phyloP scores from a whole-genome alignment of 2,329 filamentous ascomycete genomes.

The Fusarium sambucinum region DNA sequence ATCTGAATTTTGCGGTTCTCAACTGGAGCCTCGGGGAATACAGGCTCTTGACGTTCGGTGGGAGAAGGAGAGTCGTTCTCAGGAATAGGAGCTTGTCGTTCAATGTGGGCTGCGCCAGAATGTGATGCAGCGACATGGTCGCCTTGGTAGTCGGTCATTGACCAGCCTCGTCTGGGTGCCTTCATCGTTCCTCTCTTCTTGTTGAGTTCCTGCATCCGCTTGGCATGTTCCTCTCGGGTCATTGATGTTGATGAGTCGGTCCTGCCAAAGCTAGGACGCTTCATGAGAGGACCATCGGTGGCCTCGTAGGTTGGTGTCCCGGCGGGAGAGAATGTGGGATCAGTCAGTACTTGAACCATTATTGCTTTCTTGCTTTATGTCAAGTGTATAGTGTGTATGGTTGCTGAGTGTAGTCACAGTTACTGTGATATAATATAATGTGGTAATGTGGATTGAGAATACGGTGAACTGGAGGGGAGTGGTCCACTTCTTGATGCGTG shows the following conservation, averaged over 20 bases:
- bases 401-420: conserved; percentile 20
- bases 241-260: conserved; percentile 47
- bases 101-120: conserved; percentile 41
- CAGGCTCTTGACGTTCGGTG: conserved; percentile 21
- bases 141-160: conserved; percentile 59
- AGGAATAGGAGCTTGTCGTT: conserved; percentile 52
- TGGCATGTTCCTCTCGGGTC: conserved; percentile 58
- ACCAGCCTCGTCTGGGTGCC: conserved; percentile 60
- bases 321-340: conserved; percentile 47
- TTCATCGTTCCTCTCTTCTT: conserved; percentile 54
- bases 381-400: background rate
- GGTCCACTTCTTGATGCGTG: conserved; percentile 15
- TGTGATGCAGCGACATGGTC: conserved; percentile 46
- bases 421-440: conserved; percentile 9
- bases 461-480: conserved; percentile 19
- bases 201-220: conserved; percentile 55
- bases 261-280: conserved; percentile 42
- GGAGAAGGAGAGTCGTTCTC: conserved; percentile 48
- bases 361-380: conserved; percentile 10
- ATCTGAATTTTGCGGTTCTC: conserved; percentile 44
- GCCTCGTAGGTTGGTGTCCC: conserved; percentile 44
- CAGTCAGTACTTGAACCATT: conserved; percentile 53
- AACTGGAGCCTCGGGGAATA: conserved; percentile 27
- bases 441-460: conserved; percentile 12
- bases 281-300: conserved; percentile 38